These are phyloP conservation scores for Colletotrichum spinosum DNA, from an alignment of 2,329 filamentous ascomycete species.

Conservation along the genomic window DNA sequence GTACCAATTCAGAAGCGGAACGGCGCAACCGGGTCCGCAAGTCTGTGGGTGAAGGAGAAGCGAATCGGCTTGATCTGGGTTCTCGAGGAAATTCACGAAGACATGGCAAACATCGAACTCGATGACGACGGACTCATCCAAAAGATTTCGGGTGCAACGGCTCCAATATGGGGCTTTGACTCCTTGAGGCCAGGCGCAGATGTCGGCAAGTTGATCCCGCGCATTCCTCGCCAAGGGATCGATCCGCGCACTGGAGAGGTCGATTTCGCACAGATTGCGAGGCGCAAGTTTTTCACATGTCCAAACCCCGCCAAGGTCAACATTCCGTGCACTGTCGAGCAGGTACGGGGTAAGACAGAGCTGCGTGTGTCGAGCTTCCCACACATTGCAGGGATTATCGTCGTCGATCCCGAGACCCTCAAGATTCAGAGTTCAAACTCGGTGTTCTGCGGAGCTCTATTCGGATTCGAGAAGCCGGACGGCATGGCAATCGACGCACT, in stretches of 20 bases:
- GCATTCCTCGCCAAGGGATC: conserved; percentile 81
- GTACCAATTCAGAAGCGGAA: conserved; percentile 98
- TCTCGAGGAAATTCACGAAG: conserved; percentile 95
- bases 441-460: conserved; percentile 91
- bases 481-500: conserved; percentile 83
- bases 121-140: conserved; percentile 82
- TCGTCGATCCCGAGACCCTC: conserved; percentile 82
- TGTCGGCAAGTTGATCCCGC: conserved; percentile 82
- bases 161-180: conserved; percentile 86
- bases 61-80: conserved; percentile 95
- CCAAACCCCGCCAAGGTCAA: conserved; percentile 81
- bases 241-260: conserved; percentile 77
- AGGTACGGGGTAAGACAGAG: conserved; percentile 74
- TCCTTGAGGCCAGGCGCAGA: conserved; percentile 75
- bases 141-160: conserved; percentile 79
- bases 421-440: conserved; percentile 93
- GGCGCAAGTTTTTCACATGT: conserved; percentile 85
- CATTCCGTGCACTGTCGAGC: conserved; percentile 86
- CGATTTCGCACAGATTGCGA: conserved; percentile 80
- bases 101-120: conserved; percentile 81
- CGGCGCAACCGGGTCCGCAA: conserved; percentile 90
- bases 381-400: conserved; percentile 96
- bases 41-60: conserved; percentile 99
- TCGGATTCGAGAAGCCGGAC: conserved; percentile 87
- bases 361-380: conserved; percentile 93